Evolutionary conservation across 176 grass and related monocot species (phyloP).

Genomic region (Phragmites australis): DNA sequence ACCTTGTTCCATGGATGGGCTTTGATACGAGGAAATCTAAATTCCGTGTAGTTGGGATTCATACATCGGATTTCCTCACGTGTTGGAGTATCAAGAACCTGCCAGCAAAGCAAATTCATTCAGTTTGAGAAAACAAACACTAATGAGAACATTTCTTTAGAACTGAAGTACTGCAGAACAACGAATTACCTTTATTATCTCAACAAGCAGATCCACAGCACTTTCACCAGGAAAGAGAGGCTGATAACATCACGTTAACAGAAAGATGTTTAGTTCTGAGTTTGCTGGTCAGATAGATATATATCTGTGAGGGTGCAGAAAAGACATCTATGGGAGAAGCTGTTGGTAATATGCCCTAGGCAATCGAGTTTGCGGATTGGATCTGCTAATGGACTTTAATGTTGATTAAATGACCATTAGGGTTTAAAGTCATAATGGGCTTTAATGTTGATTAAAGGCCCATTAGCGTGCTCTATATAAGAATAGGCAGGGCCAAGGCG

Average conservation of each 20-base stretch:
- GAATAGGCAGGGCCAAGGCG: too few species aligned
- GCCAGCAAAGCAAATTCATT: conserved; percentile 20
- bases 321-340: background rate
- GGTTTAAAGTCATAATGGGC: too few species aligned
- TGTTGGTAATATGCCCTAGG: too few species aligned
- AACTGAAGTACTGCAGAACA: conserved; percentile 3
- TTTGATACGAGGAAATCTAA: conserved; percentile 79
- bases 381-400: too few species aligned
- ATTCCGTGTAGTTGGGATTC: conserved; percentile 78
- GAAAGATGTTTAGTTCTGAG: conserved; percentile 17
- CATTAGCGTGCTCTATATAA: too few species aligned
- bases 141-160: background rate
- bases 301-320: background rate
- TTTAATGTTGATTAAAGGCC: too few species aligned
- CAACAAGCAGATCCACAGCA: conserved; percentile 79
- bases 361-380: too few species aligned
- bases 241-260: conserved; percentile 39
- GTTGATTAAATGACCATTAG: too few species aligned
- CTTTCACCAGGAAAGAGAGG: conserved; percentile 77
- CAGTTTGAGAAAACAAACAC: conserved; percentile 14
- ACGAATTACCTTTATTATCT: conserved; percentile 71
- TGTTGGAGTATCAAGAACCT: conserved; percentile 86
- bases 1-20: conserved; percentile 81
- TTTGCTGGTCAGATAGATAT: conserved; percentile 13
- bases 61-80: conserved; percentile 78